phyloP scores from a whole-genome alignment of 768 basidiomycete genomes.

The Kwoniella botswanensis region DNA sequence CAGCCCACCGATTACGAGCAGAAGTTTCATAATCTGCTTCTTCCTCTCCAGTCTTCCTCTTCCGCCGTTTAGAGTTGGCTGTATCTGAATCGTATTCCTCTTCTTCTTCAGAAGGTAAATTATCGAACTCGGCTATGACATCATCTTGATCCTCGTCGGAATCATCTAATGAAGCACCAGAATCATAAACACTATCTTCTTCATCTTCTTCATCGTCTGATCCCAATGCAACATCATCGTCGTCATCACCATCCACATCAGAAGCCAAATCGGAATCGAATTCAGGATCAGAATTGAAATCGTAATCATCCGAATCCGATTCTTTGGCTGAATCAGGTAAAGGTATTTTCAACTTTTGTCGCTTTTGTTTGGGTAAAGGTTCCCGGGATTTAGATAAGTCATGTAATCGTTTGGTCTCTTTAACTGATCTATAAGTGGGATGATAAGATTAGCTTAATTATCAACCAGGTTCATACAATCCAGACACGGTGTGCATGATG shows the following conservation, averaged over 20 bases:
- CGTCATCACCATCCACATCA: constrained; percentile 53
- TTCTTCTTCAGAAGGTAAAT: constrained; percentile 34
- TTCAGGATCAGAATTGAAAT: constrained; percentile 64
- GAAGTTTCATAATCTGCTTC: constrained; percentile 64
- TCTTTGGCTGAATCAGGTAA: constrained; percentile 24
- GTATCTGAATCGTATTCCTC: constrained; percentile 60
- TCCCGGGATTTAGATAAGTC: constrained; percentile 64
- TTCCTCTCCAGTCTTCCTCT: constrained; percentile 55
- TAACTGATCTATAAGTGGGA: constrained; percentile 71
- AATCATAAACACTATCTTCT: constrained; percentile 60
- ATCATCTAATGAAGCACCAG: constrained; percentile 56
- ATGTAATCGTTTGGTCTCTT: constrained; percentile 75
- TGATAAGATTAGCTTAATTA: constrained; percentile 19
- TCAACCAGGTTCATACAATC: not conserved
- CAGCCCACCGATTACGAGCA: constrained; percentile 59
- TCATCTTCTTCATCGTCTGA: constrained; percentile 29
- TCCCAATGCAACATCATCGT: constrained; percentile 29
- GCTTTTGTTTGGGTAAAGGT: constrained; percentile 61
- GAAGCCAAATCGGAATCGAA: constrained; percentile 58
- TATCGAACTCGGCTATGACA: constrained; percentile 28
- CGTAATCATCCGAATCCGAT: constrained; percentile 68
- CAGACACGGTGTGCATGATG: not conserved
- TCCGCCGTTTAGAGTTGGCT: constrained; percentile 72
- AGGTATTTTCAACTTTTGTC: constrained; percentile 62
- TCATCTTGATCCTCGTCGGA: constrained; percentile 40